phyloP scores from a whole-genome alignment of 164 flowering plant species.

The Nelumbo lutea region DNA sequence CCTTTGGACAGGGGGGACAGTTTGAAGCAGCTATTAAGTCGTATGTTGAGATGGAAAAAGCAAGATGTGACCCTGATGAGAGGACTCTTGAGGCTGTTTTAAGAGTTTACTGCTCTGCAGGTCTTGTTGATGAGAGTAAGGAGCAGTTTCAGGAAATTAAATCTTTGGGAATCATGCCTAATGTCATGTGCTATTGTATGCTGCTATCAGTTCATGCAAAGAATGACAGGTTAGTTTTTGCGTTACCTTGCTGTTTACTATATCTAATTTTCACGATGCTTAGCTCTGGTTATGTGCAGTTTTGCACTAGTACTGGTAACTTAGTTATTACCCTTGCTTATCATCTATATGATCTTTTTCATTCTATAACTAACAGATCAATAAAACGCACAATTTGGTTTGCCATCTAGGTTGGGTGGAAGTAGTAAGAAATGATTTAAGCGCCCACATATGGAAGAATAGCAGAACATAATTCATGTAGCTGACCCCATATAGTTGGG shows the following conservation, averaged over 20 bases:
- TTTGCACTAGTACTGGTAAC: neutral
- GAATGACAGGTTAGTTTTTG: conserved; percentile 56
- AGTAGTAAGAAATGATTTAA: neutral
- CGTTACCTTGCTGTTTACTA: neutral
- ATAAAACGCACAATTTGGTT: neutral
- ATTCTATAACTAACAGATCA: neutral
- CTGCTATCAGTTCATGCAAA: conserved; percentile 87
- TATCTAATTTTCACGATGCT: neutral
- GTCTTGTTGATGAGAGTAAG: conserved; percentile 81
- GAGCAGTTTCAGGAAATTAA: conserved; percentile 80
- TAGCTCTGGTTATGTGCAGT: neutral
- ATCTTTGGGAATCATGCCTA: conserved; percentile 69
- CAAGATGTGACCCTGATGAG: conserved; percentile 77
- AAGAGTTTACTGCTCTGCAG: conserved; percentile 84
- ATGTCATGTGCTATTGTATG: conserved; percentile 82
- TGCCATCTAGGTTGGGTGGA: neutral
- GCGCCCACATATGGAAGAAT: too few relatives aligned
- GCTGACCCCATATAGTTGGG: too few relatives aligned
- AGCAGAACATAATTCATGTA: too few relatives aligned
- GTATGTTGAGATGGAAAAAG: conserved; percentile 83
- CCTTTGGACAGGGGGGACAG: conserved; percentile 75
- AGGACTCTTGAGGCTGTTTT: conserved; percentile 84
- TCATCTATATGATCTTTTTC: neutral
- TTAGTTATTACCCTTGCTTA: neutral
- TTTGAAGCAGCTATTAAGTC: conserved; percentile 81